Base-by-base conservation (phyloP, 257 asterid species). In the Rehmannia glutinosa region DNA sequence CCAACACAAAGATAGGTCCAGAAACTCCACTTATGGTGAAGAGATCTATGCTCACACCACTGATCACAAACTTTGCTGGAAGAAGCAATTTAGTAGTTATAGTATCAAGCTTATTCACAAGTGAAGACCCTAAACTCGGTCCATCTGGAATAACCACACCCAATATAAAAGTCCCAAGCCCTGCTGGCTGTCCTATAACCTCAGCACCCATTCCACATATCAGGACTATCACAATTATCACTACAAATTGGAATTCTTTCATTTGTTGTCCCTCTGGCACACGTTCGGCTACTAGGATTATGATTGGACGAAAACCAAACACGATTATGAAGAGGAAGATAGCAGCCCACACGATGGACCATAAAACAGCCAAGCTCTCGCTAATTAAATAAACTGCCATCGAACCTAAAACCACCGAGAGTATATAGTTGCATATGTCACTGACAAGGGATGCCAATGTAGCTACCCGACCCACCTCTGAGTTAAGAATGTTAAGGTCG, bases 401-500 rank as follows among this genome's bases (percentile, higher is more conserved):
- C 0, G 62, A 17, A 0, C 76, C 64, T 11, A 77, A 0, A 25
- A 69, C 0, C 1, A 67, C 1, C 1, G 75, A 69, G 23, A 74
- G 6, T 0, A 47, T 1, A 50, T 76, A 88, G 53, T 64, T 76
- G 73, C 80, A 81, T 1, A 50, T 4, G 36, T 86, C 96, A 11
- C 79, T 47, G 5, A 79, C 80, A 21, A 80, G 25, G 6, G 90
- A 62, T 0, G 89, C 79, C 4, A 78, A 54, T 2, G 90, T 80
- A 12, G 96, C 92, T 5, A 82, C 24, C 33, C 92, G 32, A 0
- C 96, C 96, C 1, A 88, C 47, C 24, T 88, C 88, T 0, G 92
- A 88, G 74, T 85, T 88, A 33, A 88, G 83, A 28, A 88, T 77
- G 50, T 88, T 77, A 20, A 88, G 92, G 25, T 88, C 96, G 1